These are phyloP conservation scores for Exophiala xenobiotica DNA, from an alignment of 2,329 filamentous ascomycete species.

Conservation along the genomic window DNA sequence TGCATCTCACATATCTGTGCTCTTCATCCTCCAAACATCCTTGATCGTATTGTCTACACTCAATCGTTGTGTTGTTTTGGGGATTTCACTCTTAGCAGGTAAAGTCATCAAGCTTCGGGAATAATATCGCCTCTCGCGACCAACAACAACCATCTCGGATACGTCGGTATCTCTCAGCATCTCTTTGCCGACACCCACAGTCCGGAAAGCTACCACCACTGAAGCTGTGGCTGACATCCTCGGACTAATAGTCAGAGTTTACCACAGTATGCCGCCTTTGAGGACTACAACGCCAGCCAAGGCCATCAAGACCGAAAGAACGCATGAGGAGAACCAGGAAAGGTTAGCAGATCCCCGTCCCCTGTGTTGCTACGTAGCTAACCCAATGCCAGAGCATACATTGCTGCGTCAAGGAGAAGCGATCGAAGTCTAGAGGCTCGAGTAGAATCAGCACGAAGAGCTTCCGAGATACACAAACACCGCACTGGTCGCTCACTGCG, in stretches of 20 bases:
- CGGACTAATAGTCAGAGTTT: not conserved
- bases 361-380: constrained; percentile 18
- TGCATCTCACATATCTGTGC: not conserved
- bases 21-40: too few species aligned
- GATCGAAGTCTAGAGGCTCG: constrained; percentile 86
- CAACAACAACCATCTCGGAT: too few species aligned
- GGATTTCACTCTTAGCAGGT: too few species aligned
- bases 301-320: constrained; percentile 30
- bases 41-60: too few species aligned
- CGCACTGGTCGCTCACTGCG: constrained; percentile 79
- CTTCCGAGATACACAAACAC: constrained; percentile 87
- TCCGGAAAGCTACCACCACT: too few species aligned
- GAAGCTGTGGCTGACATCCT: too few species aligned
- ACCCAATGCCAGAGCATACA: constrained; percentile 68
- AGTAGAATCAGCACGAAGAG: constrained; percentile 80
- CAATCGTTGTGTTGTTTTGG: too few species aligned
- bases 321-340: constrained; percentile 44
- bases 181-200: too few species aligned
- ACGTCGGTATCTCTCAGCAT: too few species aligned
- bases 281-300: constrained; percentile 31
- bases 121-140: too few species aligned
- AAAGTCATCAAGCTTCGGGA: too few species aligned
- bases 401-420: constrained; percentile 82
- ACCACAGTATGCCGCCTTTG: constrained; percentile 26
- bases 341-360: constrained; percentile 35